Percentiles rank a stretch among this genome's conserved stretches.
Conservation (phyloP, 2,329 filamentous ascomycete genomes). For the Penicillium sp. region DNA sequence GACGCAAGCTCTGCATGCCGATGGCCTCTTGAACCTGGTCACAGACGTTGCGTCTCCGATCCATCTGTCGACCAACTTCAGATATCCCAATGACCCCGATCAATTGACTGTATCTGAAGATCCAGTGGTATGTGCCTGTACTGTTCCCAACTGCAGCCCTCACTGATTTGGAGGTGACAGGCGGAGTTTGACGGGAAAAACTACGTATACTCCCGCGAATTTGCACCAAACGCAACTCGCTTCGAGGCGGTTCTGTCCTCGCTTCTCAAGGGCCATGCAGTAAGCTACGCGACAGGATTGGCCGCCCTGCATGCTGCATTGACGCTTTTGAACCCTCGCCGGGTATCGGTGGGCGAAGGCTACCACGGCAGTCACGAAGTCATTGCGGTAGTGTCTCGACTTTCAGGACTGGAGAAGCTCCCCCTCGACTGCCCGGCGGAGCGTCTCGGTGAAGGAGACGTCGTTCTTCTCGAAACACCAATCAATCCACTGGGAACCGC, state of each 20-base stretch:
- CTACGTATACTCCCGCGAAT: conserved; percentile 80
- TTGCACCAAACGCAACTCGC: conserved; percentile 75
- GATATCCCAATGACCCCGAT: conserved; percentile 70
- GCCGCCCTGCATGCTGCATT: conserved; percentile 83
- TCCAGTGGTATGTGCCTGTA: conserved; percentile 50
- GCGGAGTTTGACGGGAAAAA: conserved; percentile 34
- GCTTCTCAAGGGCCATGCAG: conserved; percentile 60
- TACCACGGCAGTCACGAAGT: conserved; percentile 95
- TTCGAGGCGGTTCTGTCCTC: conserved; percentile 79
- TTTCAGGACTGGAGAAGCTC: conserved; percentile 70
- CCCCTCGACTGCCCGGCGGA: conserved; percentile 66
- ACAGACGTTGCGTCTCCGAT: conserved; percentile 82
- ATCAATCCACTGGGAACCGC: conserved; percentile 84
- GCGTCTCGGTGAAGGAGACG: conserved; percentile 68
- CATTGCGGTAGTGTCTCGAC: conserved; percentile 67
- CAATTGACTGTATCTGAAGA: conserved; percentile 55
- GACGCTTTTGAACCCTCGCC: conserved; percentile 74
- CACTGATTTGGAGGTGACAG: conserved; percentile 4
- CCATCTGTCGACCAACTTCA: conserved; percentile 87
- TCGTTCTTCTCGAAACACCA: conserved; percentile 87
- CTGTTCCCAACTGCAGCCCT: neutral
- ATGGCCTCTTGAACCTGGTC: conserved; percentile 69
- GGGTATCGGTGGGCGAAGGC: conserved; percentile 75
- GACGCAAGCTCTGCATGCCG: conserved; percentile 73
- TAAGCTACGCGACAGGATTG: conserved; percentile 82